Conservation (phyloP, 495 filamentous ascomycete genomes). For the Penicillium riverlandense region DNA sequence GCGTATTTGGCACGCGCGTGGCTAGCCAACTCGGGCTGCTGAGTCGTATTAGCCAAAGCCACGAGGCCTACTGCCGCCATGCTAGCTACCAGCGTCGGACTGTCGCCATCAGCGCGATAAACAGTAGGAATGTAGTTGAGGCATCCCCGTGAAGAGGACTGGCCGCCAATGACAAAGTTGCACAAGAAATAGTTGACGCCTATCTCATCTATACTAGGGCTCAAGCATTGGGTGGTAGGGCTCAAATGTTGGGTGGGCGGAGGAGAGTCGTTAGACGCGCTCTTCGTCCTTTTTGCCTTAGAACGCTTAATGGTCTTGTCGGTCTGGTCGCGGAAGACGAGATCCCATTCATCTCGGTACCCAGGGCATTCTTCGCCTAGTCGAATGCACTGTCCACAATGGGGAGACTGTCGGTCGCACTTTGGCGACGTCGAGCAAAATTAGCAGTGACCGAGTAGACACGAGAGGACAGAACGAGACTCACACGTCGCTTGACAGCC, state of each 20-base stretch:
- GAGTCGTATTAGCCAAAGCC: constrained; percentile 26
- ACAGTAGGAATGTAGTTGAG: constrained; percentile 24
- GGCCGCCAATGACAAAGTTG: constrained; percentile 23
- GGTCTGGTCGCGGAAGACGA: neutral
- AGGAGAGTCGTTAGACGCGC: neutral
- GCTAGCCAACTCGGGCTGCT: constrained; percentile 21
- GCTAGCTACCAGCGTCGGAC: constrained; percentile 27
- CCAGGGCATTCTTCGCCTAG: neutral
- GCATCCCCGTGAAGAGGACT: constrained; percentile 22
- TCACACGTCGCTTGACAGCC: neutral
- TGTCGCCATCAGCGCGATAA: constrained; percentile 14
- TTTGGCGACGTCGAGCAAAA: neutral
- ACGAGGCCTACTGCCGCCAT: constrained; percentile 41
- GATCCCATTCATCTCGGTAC: neutral
- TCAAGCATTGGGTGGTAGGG: no score
- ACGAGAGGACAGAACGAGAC: neutral
- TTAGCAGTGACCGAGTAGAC: neutral
- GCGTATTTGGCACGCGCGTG: constrained; percentile 34
- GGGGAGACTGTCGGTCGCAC: neutral
- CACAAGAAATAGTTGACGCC: constrained; percentile 29
- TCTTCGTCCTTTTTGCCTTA: constrained; percentile 2
- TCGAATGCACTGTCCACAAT: neutral
- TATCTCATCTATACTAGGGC: constrained; percentile 14
- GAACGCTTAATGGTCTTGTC: neutral
- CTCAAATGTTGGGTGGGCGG: constrained; percentile 6